Percentiles rank a stretch among this genome's conserved stretches.
These are phyloP conservation scores for Haematococcus lacustris DNA, from an alignment of 139 green algal species.

Conservation along the genomic window DNA sequence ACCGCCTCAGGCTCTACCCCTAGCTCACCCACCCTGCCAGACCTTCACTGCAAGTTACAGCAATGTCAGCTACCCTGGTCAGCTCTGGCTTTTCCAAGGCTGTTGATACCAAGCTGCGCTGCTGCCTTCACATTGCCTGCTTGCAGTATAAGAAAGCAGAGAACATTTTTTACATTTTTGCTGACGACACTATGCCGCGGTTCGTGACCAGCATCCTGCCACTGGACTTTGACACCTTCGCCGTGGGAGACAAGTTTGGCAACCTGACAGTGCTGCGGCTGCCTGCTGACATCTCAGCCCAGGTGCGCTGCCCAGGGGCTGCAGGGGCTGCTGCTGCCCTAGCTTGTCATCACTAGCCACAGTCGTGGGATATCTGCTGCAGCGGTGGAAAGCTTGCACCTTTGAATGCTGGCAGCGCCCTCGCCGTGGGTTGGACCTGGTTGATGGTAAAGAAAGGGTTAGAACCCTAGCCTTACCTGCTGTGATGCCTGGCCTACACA, in stretches of 20 bases:
- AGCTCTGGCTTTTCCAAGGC: background rate
- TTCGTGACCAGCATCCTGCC: constrained; percentile 73
- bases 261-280: constrained; percentile 86
- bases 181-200: constrained; percentile 79
- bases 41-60: too few species aligned
- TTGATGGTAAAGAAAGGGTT: too few species aligned
- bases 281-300: constrained; percentile 72
- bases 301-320: constrained; percentile 50
- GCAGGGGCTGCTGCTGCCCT: too few species aligned
- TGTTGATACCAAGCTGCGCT: background rate
- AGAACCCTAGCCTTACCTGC: too few species aligned
- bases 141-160: constrained; percentile 73
- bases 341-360: too few species aligned
- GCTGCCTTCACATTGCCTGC: background rate
- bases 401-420: too few species aligned
- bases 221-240: constrained; percentile 96
- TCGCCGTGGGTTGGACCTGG: too few species aligned
- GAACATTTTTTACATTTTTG: constrained; percentile 92
- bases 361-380: too few species aligned
- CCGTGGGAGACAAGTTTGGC: constrained; percentile 90
- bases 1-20: background rate
- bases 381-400: too few species aligned
- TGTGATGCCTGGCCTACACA: too few species aligned
- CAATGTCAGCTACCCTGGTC: constrained; percentile 1
- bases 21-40: too few species aligned